Evolutionary conservation across 441 rosid genomes (phyloP).

Genomic region (Gossypium gossypioides): DNA sequence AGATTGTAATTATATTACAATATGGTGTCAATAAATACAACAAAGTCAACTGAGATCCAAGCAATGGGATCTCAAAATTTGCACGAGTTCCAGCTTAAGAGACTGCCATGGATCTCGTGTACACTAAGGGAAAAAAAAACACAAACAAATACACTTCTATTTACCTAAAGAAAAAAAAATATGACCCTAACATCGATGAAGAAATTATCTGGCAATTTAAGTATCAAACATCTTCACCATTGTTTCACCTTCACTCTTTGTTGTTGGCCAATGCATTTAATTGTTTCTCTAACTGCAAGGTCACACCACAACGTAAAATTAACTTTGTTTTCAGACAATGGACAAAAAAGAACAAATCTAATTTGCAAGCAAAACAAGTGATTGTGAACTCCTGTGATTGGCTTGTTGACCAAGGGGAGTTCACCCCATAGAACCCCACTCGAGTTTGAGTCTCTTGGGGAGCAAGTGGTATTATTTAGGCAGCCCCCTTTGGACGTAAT

Average conservation of each 20-base stretch:
- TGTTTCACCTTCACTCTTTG: slow-evolving; percentile 32
- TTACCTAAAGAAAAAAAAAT: background rate
- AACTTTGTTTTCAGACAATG: background rate
- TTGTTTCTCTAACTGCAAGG: slow-evolving; percentile 58
- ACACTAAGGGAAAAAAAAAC: slow-evolving; percentile 12
- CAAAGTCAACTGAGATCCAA: slow-evolving; percentile 10
- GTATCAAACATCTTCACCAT: background rate
- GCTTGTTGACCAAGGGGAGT: too few relatives aligned
- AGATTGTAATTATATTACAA: slow-evolving; percentile 19
- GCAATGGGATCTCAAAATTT: slow-evolving; percentile 36
- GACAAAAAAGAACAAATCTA: background rate
- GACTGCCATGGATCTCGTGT: slow-evolving; percentile 16
- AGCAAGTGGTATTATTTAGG: too few relatives aligned
- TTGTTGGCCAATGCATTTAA: slow-evolving; percentile 33
- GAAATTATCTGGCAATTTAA: background rate
- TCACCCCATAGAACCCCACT: too few relatives aligned
- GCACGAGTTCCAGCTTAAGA: slow-evolving; percentile 3
- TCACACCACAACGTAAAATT: background rate
- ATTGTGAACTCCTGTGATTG: too few relatives aligned
- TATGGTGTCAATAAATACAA: slow-evolving; percentile 27
- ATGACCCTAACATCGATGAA: background rate
- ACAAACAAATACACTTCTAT: background rate
- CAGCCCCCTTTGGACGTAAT: too few relatives aligned
- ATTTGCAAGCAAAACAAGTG: background rate
- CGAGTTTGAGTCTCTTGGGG: too few relatives aligned